A percentile compares a stretch with the other conserved stretches of the same genome.
These are phyloP conservation scores for Salvia splendens DNA, from an alignment of 257 asterid genomes.

Conservation along the genomic window DNA sequence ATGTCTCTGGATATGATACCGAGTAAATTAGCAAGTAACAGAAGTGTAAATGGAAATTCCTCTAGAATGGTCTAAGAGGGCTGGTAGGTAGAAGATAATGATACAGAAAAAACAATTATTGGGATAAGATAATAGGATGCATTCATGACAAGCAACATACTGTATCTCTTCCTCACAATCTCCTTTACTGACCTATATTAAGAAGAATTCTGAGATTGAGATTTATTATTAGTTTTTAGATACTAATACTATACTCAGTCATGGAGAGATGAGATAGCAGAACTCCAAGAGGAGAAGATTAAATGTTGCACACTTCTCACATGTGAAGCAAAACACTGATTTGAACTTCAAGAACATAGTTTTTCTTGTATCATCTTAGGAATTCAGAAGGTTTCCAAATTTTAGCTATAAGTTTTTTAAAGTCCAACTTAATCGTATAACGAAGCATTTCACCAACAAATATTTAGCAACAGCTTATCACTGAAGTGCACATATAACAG, in stretches of 20 bases:
- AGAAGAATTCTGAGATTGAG: neutral
- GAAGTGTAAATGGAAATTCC: slow-evolving; percentile 5
- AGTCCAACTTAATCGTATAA: neutral
- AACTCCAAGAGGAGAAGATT: neutral
- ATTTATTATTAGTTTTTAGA: neutral
- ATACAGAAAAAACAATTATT: neutral
- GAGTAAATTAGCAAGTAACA: slow-evolving; percentile 26
- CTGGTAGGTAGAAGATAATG: slow-evolving; percentile 7
- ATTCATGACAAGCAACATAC: slow-evolving; percentile 12
- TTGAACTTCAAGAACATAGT: neutral
- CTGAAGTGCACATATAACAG: neutral
- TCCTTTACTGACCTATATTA: neutral
- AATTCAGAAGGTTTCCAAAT: neutral
- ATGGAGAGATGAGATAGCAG: neutral
- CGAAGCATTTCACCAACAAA: slow-evolving; percentile 4
- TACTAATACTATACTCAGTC: neutral
- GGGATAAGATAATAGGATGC: neutral
- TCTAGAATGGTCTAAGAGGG: neutral
- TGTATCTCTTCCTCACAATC: neutral
- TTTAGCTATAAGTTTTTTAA: neutral
- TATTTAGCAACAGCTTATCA: neutral
- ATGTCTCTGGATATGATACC: slow-evolving; percentile 56
- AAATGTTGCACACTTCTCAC: neutral
- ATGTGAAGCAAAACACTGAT: slow-evolving; percentile 3
- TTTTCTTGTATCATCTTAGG: neutral